Conservation (phyloP, 2,329 filamentous ascomycete genomes). For the Penicillium corylophilum region DNA sequence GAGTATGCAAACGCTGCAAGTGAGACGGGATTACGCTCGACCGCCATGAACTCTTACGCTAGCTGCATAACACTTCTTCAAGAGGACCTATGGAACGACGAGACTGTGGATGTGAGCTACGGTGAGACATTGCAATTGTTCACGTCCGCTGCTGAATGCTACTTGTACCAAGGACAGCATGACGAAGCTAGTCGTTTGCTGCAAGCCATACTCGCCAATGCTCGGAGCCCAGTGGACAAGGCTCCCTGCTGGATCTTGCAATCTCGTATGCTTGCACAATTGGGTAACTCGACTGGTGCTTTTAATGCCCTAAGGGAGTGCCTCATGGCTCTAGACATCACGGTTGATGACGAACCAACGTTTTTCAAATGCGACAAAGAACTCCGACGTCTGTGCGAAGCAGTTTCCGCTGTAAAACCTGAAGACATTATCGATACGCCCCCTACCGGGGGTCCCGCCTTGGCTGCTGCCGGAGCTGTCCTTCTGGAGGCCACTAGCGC, state of each 20-base stretch:
- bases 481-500: constrained; percentile 52
- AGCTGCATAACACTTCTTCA: not conserved
- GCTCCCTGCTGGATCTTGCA: constrained; percentile 3
- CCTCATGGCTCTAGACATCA: constrained; percentile 1
- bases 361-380: constrained; percentile 2
- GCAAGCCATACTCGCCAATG: constrained; percentile 1
- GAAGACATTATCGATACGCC: not conserved
- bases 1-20: constrained; percentile 2
- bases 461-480: constrained; percentile 49
- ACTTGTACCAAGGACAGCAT: constrained; percentile 1
- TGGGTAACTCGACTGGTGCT: constrained; percentile 4
- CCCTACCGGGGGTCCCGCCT: constrained; percentile 35
- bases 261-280: constrained; percentile 7
- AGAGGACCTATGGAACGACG: not conserved
- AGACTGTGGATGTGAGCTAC: not conserved
- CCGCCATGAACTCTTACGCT: not conserved
- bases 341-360: not conserved
- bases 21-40: constrained; percentile 1
- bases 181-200: constrained; percentile 1
- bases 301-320: constrained; percentile 2
- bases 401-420: not conserved
- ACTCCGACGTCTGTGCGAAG: not conserved
- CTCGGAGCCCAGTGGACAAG: constrained; percentile 1
- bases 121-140: not conserved
- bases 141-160: not conserved